Evolutionary conservation across 768 basidiomycete genomes (phyloP), one percentile per base, ranked within the genome.

Genomic region (Tulasnella sp.): DNA sequence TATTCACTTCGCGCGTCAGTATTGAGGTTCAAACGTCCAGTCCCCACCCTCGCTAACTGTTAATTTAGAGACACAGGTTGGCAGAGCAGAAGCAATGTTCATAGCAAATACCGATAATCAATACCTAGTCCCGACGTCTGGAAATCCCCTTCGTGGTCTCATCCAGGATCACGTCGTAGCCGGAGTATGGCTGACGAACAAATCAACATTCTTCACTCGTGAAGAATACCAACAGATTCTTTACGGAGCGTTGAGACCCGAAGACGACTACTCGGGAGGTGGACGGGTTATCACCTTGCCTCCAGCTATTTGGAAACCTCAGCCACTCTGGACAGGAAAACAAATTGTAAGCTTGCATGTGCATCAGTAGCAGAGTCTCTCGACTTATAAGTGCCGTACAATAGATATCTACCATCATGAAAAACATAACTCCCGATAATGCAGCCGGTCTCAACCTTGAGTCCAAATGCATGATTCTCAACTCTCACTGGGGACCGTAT

Each of bases 151-250:
- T 28, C 87, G 95, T 63, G 95, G 95, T 62, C 72, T 99, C 24
- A 99, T 99, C 57, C 95, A 99, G 64, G 95, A 99, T 67, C 95
- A 98, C 59, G 89, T 99, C 51, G 93, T 98, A 39, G 90, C 95
- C 12, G 93, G 90, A 53, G 83, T 96, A n/a, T 96, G 92, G 89
- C 91, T 99, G 88, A 96, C 95, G 48, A 81, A 79, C 61, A 91
- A 90, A 62, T 84, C 92, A 57, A 74, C 89, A 0, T 96, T 96
- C 70, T 93, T 98, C 67, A 81, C 83, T 3, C 78, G 95, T 44
- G 90, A 95, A 60, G 86, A 98, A 61, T 99, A 98, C 63, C 85
- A 84, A 65, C 95, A 99, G 65, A 71, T 99, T 43, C 74, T 99
- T 9, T 98, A 96, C 59, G 95, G 93, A 29, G 86, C 93, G 7